Percentiles rank a stretch among this genome's conserved stretches.
Evolutionary conservation across 1,284 basidiomycete species (phyloP).

Genomic region (Spongiforma sp.): DNA sequence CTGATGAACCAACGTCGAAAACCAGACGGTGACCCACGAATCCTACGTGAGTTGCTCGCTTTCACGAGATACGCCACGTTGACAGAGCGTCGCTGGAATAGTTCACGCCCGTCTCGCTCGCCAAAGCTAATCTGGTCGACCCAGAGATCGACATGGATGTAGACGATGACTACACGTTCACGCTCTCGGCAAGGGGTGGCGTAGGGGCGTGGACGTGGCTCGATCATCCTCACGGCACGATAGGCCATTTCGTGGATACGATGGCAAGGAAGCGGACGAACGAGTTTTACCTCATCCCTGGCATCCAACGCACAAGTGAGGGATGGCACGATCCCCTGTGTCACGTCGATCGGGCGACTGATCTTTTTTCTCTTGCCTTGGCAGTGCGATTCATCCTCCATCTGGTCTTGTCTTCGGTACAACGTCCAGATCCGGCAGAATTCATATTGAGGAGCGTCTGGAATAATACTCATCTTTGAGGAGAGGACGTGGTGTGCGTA

Average conservation of each 20-base stretch:
- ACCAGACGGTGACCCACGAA: slow-evolving; percentile 52
- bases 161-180: slow-evolving; percentile 48
- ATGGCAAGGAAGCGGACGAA: slow-evolving; percentile 48
- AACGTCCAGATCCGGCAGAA: slow-evolving; percentile 44
- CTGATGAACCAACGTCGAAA: slow-evolving; percentile 51
- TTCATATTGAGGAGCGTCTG: slow-evolving; percentile 61
- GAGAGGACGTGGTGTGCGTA: no score
- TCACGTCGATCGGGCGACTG: neutral
- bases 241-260: slow-evolving; percentile 58
- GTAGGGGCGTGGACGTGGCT: slow-evolving; percentile 65
- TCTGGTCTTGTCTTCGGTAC: slow-evolving; percentile 40
- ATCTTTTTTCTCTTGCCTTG: neutral
- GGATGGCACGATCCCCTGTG: neutral
- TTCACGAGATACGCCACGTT: neutral
- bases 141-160: slow-evolving; percentile 48
- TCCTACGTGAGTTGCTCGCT: slow-evolving; percentile 49
- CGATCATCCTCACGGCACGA: slow-evolving; percentile 57
- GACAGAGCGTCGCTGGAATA: slow-evolving; percentile 21
- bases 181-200: slow-evolving; percentile 55
- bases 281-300: slow-evolving; percentile 36
- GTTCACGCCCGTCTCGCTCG: slow-evolving; percentile 59
- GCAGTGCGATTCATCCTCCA: slow-evolving; percentile 23
- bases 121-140: slow-evolving; percentile 50
- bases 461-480: slow-evolving; percentile 56
- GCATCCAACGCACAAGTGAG: neutral